These are phyloP conservation scores for Ophiocytium majus DNA, from an alignment of 352 stramenopile species.

Conservation along the genomic window DNA sequence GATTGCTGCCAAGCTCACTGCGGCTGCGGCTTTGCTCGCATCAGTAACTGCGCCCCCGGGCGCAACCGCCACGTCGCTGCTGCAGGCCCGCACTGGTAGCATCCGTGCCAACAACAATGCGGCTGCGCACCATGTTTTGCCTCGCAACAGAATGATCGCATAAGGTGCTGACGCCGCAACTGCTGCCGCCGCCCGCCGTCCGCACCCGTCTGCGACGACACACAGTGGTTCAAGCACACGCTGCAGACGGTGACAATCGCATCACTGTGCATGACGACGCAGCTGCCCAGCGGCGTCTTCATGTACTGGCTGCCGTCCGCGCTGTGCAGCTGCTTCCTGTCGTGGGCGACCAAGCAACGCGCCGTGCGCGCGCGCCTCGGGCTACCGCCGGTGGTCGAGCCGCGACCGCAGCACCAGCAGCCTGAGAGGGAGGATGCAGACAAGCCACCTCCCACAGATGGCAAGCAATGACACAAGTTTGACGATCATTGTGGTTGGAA, in stretches of 20 bases:
- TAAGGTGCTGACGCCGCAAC: background rate
- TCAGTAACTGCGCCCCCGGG: background rate
- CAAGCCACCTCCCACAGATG: too few species aligned
- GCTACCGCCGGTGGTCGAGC: background rate
- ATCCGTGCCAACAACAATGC: too few species aligned
- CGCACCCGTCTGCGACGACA: background rate
- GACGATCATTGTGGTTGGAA: too few species aligned
- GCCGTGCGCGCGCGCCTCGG: background rate
- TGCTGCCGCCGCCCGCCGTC: background rate
- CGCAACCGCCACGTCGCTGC: too few species aligned
- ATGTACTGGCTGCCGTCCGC: background rate
- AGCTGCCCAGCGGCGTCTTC: slow-evolving; percentile 14
- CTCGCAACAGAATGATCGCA: background rate
- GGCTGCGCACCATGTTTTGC: background rate
- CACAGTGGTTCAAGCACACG: background rate
- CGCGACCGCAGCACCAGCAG: too few species aligned
- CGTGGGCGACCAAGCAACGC: background rate
- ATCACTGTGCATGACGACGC: background rate
- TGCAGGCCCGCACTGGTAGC: too few species aligned
- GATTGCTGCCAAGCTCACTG: background rate
- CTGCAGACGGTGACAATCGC: background rate
- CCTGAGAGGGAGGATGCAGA: too few species aligned
- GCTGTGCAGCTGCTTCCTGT: background rate
- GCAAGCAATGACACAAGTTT: too few species aligned
- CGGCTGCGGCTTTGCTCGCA: background rate